Conservation (phyloP, 306 rosid genomes). For the Notholithocarpus densiflorus region DNA sequence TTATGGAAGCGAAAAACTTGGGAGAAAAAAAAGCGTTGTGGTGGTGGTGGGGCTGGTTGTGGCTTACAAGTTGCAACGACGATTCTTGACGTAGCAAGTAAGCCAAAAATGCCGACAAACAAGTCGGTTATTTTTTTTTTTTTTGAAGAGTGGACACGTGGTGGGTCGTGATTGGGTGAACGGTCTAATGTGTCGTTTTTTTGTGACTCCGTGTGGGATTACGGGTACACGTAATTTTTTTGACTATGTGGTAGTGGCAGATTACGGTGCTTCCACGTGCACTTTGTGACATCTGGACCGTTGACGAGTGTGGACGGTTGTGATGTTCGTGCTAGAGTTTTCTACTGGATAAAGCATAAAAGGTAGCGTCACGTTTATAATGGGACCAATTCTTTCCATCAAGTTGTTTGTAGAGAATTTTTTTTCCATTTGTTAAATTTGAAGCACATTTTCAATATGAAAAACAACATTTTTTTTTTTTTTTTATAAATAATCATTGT, state of each 20-base stretch:
- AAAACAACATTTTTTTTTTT: no score
- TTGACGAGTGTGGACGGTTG: not conserved
- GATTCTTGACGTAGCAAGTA: slow-evolving; percentile 7
- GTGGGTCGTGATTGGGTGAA: not conserved
- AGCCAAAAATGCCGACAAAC: not conserved
- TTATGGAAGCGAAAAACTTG: no score
- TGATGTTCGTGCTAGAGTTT: not conserved
- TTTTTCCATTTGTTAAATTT: no score
- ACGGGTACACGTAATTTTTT: slow-evolving; percentile 15
- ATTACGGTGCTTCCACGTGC: not conserved
- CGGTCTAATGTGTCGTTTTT: slow-evolving; percentile 2
- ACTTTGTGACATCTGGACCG: not conserved
- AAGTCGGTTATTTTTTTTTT: not conserved
- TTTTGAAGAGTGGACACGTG: slow-evolving; percentile 20
- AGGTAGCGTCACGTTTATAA: no score
- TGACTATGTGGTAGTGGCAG: no score
- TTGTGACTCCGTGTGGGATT: not conserved
- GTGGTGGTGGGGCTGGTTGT: no score
- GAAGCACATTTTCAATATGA: no score
- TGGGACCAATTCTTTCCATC: no score
- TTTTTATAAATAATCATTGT: no score
- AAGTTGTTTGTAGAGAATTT: no score
- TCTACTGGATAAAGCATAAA: no score
- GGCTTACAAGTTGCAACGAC: not conserved
- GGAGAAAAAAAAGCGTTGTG: no score